phyloP scores from a whole-genome alignment of 2,329 filamentous ascomycete species.

The Exophiala spinifera region DNA sequence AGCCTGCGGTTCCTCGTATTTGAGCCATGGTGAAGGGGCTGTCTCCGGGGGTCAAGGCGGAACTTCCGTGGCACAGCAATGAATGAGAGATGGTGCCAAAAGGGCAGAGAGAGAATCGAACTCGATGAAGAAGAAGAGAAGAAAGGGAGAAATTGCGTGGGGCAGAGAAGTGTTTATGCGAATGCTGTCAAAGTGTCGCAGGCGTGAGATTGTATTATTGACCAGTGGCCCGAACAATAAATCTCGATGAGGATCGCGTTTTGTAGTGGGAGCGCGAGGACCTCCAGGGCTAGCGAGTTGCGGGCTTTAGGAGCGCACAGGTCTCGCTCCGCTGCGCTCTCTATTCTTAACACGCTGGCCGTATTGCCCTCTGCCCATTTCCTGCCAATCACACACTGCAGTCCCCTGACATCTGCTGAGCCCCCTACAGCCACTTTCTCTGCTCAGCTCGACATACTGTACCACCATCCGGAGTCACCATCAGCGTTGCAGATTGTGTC shows the following conservation, averaged over 20 bases:
- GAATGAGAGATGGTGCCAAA: background rate
- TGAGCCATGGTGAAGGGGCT: conserved; percentile 44
- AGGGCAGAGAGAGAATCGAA: background rate
- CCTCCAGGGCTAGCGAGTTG: background rate
- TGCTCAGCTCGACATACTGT: too few relatives aligned
- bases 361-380: background rate
- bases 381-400: conserved; percentile 2
- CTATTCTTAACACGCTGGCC: conserved; percentile 23
- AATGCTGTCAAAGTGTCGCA: conserved; percentile 12
- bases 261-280: background rate
- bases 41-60: background rate
- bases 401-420: conserved; percentile 6
- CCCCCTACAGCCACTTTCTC: background rate
- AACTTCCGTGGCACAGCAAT: background rate
- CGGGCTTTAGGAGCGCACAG: background rate
- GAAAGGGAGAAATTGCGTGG: conserved; percentile 10
- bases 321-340: background rate
- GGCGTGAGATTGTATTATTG: conserved; percentile 8
- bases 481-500: too few relatives aligned
- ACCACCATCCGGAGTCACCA: too few relatives aligned
- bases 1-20: conserved; percentile 69
- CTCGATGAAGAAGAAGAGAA: conserved; percentile 2
- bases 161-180: conserved; percentile 1
- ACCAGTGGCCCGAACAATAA: background rate
- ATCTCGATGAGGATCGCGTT: background rate